Base-by-base conservation (phyloP, 768 basidiomycete genomes). In the Kwoniella heveanensis region DNA sequence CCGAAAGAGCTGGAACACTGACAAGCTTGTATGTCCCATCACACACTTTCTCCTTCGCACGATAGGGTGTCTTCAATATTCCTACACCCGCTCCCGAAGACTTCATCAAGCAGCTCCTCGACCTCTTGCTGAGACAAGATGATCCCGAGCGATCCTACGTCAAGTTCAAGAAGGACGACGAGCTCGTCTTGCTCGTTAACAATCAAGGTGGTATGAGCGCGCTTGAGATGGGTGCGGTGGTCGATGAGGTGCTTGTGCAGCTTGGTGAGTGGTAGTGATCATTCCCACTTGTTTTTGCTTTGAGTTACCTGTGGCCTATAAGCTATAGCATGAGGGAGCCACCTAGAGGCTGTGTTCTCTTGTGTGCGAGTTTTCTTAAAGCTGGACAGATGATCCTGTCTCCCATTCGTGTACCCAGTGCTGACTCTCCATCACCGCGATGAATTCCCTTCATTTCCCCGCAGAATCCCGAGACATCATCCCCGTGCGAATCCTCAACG, bases 191-290 rank as follows among this genome's bases (percentile, higher is more conserved):
- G 3, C 81, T 95, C 17, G 85, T 93, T 24, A 95, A 95, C 80
- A 94, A 93, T 76, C 87, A 92, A 21, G 92, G 92, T 22, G 90
- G 90, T 2, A 79, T 91, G 56, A 90, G 89, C 71, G 89, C 89
- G 71, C 87, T 94, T 19, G 92, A 94, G 76, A 82, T 94, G 29
- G 82, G 85, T 9, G 89, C 84, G 3, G 84, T 92, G 32, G 86
- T 86, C 0, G 83, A 84, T 29, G 89, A 90, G 54, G 74, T 82
- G 3, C 67, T 83, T 10, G 67, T 24, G 15, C 83, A 83, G 64
- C 77, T 86, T 32, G 80, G 85, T 85, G 55, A 69, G 83, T 69
- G 3, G n/a, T n/a, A 26, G 56, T 4, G n/a, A n/a, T n/a, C n/a
- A n/a, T n/a, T n/a, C n/a, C n/a, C n/a, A n/a, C n/a, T n/a, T n/a